A percentile compares a stretch with the other conserved stretches of the same genome.
Evolutionary conservation across 768 basidiomycete species (phyloP).

Genomic region (Cyathus striatus): DNA sequence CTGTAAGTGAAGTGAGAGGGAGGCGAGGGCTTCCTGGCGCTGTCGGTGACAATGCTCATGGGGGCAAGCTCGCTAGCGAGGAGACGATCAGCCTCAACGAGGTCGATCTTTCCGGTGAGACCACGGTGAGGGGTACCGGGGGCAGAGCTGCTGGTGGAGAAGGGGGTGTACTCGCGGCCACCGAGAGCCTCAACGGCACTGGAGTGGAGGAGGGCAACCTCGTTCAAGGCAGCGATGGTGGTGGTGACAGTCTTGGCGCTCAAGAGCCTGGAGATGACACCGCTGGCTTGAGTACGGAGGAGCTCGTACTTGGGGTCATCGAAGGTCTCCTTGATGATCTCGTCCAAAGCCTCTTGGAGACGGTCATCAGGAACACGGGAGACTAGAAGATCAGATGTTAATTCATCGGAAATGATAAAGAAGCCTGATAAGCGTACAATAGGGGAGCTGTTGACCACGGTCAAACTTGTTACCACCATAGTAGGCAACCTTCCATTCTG

Average conservation of each 20-base stretch:
- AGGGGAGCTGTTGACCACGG: too few species aligned
- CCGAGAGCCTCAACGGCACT: background rate
- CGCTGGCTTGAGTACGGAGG: too few species aligned
- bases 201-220: background rate
- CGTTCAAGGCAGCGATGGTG: background rate
- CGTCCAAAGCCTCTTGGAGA: too few species aligned
- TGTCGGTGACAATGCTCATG: background rate
- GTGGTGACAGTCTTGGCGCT: background rate
- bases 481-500: too few species aligned
- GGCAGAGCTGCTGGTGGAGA: background rate
- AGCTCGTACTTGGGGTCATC: too few species aligned
- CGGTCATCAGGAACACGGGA: too few species aligned
- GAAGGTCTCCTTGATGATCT: too few species aligned
- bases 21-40: background rate
- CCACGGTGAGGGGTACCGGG: background rate
- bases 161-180: background rate
- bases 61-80: background rate
- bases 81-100: background rate
- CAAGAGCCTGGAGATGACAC: too few species aligned
- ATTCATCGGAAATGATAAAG: too few species aligned
- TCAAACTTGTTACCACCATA: too few species aligned
- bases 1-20: background rate
- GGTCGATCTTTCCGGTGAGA: background rate
- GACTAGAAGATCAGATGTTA: too few species aligned
- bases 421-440: too few species aligned